Evolutionary conservation across 73 alveolate genomes (phyloP).

Genomic region (Diophrys sp.): DNA sequence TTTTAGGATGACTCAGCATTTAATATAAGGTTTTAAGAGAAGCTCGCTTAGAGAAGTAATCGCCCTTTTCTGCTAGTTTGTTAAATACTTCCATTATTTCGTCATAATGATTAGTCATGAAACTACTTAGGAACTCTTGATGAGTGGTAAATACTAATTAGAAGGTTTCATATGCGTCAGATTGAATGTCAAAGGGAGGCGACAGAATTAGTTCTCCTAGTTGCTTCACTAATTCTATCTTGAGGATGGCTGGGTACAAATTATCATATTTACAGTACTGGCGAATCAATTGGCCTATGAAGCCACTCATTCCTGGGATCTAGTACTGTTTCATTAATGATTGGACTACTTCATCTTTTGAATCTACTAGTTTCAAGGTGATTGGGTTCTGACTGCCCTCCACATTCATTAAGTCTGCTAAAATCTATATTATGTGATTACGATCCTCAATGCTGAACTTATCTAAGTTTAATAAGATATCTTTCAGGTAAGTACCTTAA

Average conservation of each 20-base stretch:
- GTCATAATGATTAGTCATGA: background rate
- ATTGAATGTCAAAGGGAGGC: background rate
- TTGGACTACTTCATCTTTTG: background rate
- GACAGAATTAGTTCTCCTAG: background rate
- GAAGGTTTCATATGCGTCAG: conserved; percentile 2
- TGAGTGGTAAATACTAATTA: background rate
- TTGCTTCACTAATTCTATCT: background rate
- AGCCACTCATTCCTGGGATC: background rate
- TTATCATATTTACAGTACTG: background rate
- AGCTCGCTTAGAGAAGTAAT: background rate
- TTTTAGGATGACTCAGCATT: background rate
- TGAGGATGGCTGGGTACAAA: background rate
- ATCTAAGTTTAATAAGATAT: background rate
- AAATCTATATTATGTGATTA: background rate
- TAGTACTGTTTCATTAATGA: background rate
- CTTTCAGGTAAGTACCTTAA: background rate
- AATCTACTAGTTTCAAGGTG: background rate
- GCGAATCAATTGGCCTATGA: background rate
- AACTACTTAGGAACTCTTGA: background rate
- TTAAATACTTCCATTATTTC: background rate
- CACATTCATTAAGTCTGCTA: background rate
- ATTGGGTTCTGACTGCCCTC: background rate
- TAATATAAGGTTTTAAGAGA: background rate
- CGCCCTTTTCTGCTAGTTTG: background rate
- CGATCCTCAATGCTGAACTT: background rate